Evolutionary conservation across 805 yeast genomes (phyloP).

Genomic region (Tetrapisispora phaffii): DNA sequence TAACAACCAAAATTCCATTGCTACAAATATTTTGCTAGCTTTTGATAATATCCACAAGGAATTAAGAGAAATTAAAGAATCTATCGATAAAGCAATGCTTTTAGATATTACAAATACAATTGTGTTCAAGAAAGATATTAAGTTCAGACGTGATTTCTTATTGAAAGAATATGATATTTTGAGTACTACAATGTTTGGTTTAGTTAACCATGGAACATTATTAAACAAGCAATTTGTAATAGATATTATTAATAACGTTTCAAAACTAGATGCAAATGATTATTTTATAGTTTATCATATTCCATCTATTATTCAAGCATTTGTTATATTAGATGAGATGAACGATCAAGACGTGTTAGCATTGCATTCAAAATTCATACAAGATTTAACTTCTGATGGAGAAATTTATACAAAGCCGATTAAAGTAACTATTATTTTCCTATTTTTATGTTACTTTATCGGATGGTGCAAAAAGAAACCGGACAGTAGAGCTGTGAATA

Average conservation of each 20-base stretch:
- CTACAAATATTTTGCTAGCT: constrained; percentile 36
- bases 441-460: constrained; percentile 49
- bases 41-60: constrained; percentile 51
- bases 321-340: constrained; percentile 31
- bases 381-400: constrained; percentile 32
- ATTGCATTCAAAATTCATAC: constrained; percentile 31
- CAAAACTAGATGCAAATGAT: constrained; percentile 49
- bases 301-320: constrained; percentile 45
- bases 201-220: constrained; percentile 32
- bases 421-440: constrained; percentile 38
- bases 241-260: constrained; percentile 37
- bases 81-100: constrained; percentile 42
- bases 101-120: constrained; percentile 40
- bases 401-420: constrained; percentile 38
- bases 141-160: constrained; percentile 52
- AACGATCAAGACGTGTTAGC: constrained; percentile 32
- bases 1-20: neutral
- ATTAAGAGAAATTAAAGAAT: constrained; percentile 44
- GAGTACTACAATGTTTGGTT: constrained; percentile 53
- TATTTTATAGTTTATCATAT: constrained; percentile 52
- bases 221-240: constrained; percentile 29
- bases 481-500: constrained; percentile 33
- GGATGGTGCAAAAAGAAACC: constrained; percentile 53
- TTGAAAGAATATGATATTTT: constrained; percentile 60
- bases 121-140: constrained; percentile 39